Conservation (phyloP, 2,329 filamentous ascomycete genomes). For the Botryosphaeria agaves region DNA sequence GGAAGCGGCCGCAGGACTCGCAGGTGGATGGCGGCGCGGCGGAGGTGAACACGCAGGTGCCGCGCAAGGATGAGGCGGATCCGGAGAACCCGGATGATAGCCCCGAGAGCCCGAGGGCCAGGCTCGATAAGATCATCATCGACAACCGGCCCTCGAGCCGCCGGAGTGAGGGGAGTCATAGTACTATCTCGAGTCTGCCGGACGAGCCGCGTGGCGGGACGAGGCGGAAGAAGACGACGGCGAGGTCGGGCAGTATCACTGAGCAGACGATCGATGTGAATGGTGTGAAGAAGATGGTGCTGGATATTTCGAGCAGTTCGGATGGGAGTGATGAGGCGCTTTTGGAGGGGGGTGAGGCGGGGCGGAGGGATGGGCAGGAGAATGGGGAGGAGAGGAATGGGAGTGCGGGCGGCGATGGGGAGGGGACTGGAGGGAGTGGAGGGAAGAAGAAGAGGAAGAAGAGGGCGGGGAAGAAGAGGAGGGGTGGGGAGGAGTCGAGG, state of each 20-base stretch:
- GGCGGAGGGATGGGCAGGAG: conserved; percentile 2
- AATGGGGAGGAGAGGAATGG: conserved; percentile 2
- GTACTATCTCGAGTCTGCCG: not conserved
- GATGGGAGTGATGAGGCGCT: conserved; percentile 22
- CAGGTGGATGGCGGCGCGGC: conserved; percentile 35
- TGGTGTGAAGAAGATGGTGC: conserved; percentile 58
- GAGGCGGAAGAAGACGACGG: conserved; percentile 10
- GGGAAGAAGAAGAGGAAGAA: conserved; percentile 7
- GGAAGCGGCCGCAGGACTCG: conserved; percentile 6
- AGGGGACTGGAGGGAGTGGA: not conserved
- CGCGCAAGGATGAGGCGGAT: no score
- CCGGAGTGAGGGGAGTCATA: not conserved
- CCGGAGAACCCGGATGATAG: conserved; percentile 7
- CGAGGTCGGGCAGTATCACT: conserved; percentile 60
- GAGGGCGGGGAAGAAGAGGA: conserved; percentile 7
- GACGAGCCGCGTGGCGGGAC: not conserved
- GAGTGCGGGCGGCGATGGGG: not conserved
- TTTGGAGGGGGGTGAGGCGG: conserved; percentile 11
- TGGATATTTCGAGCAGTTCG: conserved; percentile 47
- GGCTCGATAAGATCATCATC: conserved; percentile 7
- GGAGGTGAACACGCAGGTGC: no score
- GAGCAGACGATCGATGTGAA: conserved; percentile 60
- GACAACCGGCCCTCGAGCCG: not conserved
- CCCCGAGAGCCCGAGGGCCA: conserved; percentile 8
- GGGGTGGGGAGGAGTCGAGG: conserved; percentile 2